Evolutionary conservation across 2,329 filamentous ascomycete species (phyloP).

Genomic region (Pseudogymnoascus sp.): DNA sequence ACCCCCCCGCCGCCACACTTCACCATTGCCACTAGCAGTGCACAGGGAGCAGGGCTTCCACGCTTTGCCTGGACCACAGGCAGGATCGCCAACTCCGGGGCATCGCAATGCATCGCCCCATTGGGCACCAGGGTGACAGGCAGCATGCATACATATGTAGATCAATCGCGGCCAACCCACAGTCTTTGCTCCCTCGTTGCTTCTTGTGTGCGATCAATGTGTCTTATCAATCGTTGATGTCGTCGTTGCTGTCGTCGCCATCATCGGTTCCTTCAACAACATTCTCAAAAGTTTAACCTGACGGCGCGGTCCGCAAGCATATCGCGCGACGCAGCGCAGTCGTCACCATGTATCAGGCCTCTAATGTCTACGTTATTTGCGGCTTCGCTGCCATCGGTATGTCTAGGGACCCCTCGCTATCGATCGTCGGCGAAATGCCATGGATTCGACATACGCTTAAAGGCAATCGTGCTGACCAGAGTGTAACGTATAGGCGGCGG

Average conservation of each 20-base stretch:
- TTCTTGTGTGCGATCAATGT: not conserved
- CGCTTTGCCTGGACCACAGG: not conserved
- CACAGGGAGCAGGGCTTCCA: not conserved
- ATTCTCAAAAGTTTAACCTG: not conserved
- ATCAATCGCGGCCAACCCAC: not conserved
- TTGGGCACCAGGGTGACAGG: not conserved
- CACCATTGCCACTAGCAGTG: not conserved
- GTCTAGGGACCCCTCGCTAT: constrained; percentile 15
- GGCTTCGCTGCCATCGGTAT: constrained; percentile 54
- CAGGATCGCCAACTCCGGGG: not conserved
- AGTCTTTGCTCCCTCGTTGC: not conserved
- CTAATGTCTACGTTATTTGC: constrained; percentile 54
- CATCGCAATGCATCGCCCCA: not conserved
- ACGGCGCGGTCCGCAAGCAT: not conserved
- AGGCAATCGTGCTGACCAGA: not conserved
- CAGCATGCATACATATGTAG: not conserved
- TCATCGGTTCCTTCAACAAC: not conserved
- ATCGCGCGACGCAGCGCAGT: constrained; percentile 1
- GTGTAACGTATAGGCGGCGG: constrained; percentile 45
- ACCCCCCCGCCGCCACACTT: not conserved
- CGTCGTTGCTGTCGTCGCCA: not conserved
- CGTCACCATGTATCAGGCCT: constrained; percentile 24
- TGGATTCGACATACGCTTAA: not conserved
- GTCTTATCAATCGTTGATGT: not conserved
- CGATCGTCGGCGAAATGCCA: not conserved